Percentiles rank a stretch among this genome's conserved stretches.
Evolutionary conservation across 208 protist species (phyloP).

Genomic region (Trypanosoma brucei): DNA sequence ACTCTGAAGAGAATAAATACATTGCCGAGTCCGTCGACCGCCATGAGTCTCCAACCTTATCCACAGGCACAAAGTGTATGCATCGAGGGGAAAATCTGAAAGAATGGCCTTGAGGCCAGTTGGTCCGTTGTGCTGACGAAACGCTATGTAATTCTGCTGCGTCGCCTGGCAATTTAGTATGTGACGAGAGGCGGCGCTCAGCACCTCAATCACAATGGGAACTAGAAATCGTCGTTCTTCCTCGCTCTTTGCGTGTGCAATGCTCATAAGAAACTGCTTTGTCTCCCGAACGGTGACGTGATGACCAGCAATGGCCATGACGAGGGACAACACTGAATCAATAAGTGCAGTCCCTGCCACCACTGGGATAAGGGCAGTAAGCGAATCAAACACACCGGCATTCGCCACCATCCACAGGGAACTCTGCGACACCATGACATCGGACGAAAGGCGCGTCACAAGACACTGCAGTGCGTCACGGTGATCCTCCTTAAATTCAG

Average conservation of each 20-base stretch:
- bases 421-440: conserved; percentile 22
- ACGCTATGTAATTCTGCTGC: conserved; percentile 26
- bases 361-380: conserved; percentile 47
- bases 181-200: conserved; percentile 31
- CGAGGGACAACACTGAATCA: conserved; percentile 29
- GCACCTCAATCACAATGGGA: conserved; percentile 49
- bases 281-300: conserved; percentile 74
- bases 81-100: conserved; percentile 53
- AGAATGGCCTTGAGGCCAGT: conserved; percentile 53
- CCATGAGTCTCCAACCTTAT: conserved; percentile 40
- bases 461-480: conserved; percentile 22
- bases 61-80: conserved; percentile 72
- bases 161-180: conserved; percentile 17
- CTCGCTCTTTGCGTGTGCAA: conserved; percentile 38
- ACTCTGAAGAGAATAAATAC: conserved; percentile 41
- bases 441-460: conserved; percentile 12
- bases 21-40: conserved; percentile 19
- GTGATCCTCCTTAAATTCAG: conserved; percentile 20
- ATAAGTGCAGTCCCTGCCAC: conserved; percentile 22
- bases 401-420: conserved; percentile 51
- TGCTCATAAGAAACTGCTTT: conserved; percentile 64
- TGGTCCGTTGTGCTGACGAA: conserved; percentile 30
- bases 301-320: conserved; percentile 41
- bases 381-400: conserved; percentile 43
- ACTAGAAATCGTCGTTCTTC: conserved; percentile 33